Conservation (phyloP, 23 red algal species). For the Gracilaria caudata region DNA sequence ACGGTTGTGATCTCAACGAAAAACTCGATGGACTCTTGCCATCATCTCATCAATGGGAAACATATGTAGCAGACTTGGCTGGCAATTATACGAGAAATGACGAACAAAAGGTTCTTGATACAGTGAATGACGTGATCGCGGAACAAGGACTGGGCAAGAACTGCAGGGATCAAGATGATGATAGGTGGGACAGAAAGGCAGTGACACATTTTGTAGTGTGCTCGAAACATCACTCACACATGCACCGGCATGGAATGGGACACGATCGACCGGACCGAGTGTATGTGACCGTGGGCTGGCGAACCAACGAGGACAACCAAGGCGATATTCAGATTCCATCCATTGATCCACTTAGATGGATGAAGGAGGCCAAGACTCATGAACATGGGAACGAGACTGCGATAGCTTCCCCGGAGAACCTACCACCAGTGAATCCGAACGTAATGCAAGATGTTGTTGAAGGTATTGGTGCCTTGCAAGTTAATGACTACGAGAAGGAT, state of each 20-base stretch:
- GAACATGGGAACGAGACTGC: not conserved
- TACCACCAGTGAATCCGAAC: conserved; percentile 1
- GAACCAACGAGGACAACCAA: not conserved
- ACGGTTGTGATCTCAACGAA: not conserved
- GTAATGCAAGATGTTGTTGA: conserved; percentile 35
- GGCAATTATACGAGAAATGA: too few species aligned
- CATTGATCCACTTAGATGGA: conserved; percentile 54
- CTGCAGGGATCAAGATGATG: not conserved
- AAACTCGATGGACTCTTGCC: not conserved
- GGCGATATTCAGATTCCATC: conserved; percentile 55
- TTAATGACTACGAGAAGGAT: conserved; percentile 25
- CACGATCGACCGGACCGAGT: conserved; percentile 22
- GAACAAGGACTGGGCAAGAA: not conserved
- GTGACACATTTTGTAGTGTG: conserved; percentile 58
- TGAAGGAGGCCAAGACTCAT: conserved; percentile 12
- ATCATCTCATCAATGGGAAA: conserved; percentile 3
- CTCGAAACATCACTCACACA: conserved; percentile 1
- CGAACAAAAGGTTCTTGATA: not conserved
- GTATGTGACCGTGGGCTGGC: conserved; percentile 54
- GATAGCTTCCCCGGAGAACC: not conserved
- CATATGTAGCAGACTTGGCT: not conserved
- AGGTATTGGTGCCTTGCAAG: not conserved
- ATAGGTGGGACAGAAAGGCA: conserved; percentile 19
- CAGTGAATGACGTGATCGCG: not conserved
- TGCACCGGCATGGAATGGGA: not conserved